Evolutionary conservation across 2,329 filamentous ascomycete genomes (phyloP).

Genomic region (Trematosphaeria pertusa): DNA sequence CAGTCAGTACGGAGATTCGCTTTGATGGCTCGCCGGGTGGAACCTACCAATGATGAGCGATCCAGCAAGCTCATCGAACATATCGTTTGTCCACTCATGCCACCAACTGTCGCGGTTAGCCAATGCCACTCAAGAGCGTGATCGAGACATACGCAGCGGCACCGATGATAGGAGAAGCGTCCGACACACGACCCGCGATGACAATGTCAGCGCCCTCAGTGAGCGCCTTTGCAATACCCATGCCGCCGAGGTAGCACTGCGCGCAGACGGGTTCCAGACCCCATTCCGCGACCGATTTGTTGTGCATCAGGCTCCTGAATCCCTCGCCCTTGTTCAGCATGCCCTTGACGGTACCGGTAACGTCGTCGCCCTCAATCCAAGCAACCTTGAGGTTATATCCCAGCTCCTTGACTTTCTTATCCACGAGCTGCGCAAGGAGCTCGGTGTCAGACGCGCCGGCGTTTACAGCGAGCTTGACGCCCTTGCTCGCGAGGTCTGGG

Average conservation of each 20-base stretch:
- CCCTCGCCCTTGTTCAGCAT: slow-evolving; percentile 48
- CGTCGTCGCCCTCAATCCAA: slow-evolving; percentile 54
- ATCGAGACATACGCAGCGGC: slow-evolving; percentile 37
- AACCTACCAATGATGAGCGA: slow-evolving; percentile 42
- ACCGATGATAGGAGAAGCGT: slow-evolving; percentile 53
- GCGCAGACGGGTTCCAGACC: slow-evolving; percentile 40
- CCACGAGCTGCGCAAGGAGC: slow-evolving; percentile 31
- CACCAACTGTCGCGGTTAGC: slow-evolving; percentile 44
- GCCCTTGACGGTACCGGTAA: slow-evolving; percentile 43
- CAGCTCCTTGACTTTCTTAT: slow-evolving; percentile 33
- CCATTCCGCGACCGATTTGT: slow-evolving; percentile 46
- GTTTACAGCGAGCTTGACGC: slow-evolving; percentile 42
- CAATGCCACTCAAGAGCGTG: slow-evolving; percentile 10
- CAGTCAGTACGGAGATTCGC: too few species aligned
- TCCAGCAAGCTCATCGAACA: slow-evolving; percentile 48
- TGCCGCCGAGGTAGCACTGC: slow-evolving; percentile 51
- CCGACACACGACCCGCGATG: slow-evolving; percentile 52
- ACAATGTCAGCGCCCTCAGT: slow-evolving; percentile 52
- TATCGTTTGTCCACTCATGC: slow-evolving; percentile 48
- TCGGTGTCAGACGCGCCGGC: slow-evolving; percentile 41
- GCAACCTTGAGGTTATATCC: slow-evolving; percentile 40
- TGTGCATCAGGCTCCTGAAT: slow-evolving; percentile 48
- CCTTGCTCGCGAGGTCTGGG: slow-evolving; percentile 33
- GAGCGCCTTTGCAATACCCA: slow-evolving; percentile 51
- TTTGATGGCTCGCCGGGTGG: too few species aligned